Evolutionary conservation across 1,284 basidiomycete species (phyloP), one percentile per base, ranked within the genome.

Genomic region (Cryptococcus jaspeensis): DNA sequence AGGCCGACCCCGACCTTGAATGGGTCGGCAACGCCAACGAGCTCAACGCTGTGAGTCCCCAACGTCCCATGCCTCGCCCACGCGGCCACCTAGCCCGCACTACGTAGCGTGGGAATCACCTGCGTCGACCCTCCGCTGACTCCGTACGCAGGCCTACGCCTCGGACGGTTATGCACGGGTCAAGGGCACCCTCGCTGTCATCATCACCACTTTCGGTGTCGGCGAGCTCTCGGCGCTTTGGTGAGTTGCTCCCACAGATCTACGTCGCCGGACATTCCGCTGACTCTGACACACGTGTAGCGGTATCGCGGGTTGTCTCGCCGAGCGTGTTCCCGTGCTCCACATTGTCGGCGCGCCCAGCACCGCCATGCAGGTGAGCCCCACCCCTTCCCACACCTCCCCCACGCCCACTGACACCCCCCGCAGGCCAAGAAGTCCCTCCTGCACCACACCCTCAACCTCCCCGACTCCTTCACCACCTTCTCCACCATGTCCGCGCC

Each of bases 1-100:
- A 97, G 76, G 87, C 89, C 63, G 84, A 91, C 70, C 81, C 85
- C 3, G 80, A 75, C 11, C 85, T 97, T 43, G 79, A 89, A 22
- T 97, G 94, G 94, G 83, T 93, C 53, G 94, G 93, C 13, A 92
- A 93, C 75, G 92, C 89, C 67, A 92, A 93, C 65, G 90, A 93
- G 73, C 81, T 93, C 50, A 90, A 92, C 63, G 88, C 89, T 0
- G 70, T 71, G 43, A 55, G 70, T 63, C n/a, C n/a, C n/a, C n/a
- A n/a, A n/a, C n/a, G n/a, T n/a, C n/a, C n/a, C n/a, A 25, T 37
- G 20, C 23, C 16, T 11, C 48, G 28, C 28, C 28, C 28, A 32
- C 28, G 28, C 28, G 28, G 28, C 28, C 38, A 12, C 12, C 28
- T 9, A 32, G 9, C 28, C 28, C 28, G 9, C 28, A 32, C 28